Evolutionary conservation across 371 early-diverging fungal genomes (phyloP).

Genomic region (Cokeromyces recurvatus): DNA sequence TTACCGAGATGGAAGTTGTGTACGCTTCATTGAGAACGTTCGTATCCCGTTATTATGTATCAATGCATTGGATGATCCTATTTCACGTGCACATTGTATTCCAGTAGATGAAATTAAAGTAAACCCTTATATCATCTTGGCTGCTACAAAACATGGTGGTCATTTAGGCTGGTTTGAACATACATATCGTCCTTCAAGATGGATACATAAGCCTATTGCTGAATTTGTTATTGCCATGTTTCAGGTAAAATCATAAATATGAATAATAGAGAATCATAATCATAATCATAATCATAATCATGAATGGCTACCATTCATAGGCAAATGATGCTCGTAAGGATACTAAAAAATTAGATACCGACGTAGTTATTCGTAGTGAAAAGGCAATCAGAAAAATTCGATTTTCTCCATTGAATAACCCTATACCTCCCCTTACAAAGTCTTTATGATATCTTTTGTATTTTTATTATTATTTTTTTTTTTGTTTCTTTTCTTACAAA

Average conservation of each 20-base stretch:
- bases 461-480: background rate
- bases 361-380: constrained; percentile 3
- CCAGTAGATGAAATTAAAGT: constrained; percentile 67
- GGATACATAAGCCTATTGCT: constrained; percentile 63
- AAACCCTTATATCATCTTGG: constrained; percentile 87
- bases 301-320: too few relatives aligned
- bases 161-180: constrained; percentile 93
- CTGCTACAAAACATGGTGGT: constrained; percentile 84
- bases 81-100: constrained; percentile 67
- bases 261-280: too few relatives aligned
- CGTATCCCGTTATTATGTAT: constrained; percentile 78
- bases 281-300: too few relatives aligned
- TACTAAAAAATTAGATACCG: constrained; percentile 4
- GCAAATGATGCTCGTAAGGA: constrained; percentile 20
- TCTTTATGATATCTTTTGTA: background rate
- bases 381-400: constrained; percentile 13
- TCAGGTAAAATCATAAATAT: constrained; percentile 17
- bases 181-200: constrained; percentile 43
- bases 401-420: constrained; percentile 3
- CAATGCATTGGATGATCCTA: constrained; percentile 91
- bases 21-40: constrained; percentile 69
- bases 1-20: constrained; percentile 73
- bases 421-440: constrained; percentile 3
- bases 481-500: constrained; percentile 1
- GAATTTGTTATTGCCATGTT: constrained; percentile 70